Evolutionary conservation across 192 early-diverging fungal genomes (phyloP).

Genomic region (Backusella tuberculispora): DNA sequence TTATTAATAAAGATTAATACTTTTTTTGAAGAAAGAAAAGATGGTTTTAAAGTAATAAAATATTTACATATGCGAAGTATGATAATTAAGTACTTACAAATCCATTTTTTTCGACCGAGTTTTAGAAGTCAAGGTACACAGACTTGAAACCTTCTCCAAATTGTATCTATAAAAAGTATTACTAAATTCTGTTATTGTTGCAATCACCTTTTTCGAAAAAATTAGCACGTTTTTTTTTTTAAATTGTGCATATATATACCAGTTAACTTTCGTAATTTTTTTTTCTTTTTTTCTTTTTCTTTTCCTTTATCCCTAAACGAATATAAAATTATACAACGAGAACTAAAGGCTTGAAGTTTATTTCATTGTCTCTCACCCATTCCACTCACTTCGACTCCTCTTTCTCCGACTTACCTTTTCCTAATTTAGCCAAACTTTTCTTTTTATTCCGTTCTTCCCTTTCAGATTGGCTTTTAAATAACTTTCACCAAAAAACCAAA

Average conservation of each 20-base stretch:
- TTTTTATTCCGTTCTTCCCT: slow-evolving; percentile 14
- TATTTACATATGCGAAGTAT: too few species aligned
- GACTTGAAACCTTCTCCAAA: not conserved
- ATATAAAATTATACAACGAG: not conserved
- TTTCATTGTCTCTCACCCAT: slow-evolving; percentile 12
- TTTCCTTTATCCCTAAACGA: not conserved
- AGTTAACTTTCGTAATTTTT: not conserved
- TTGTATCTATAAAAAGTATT: not conserved
- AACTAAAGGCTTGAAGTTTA: slow-evolving; percentile 1
- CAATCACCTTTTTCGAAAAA: not conserved
- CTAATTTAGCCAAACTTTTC: slow-evolving; percentile 6
- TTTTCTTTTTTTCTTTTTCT: slow-evolving; percentile 19
- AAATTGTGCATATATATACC: slow-evolving; percentile 15
- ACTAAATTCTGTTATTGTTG: not conserved
- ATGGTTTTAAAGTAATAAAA: not conserved
- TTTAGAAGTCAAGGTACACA: slow-evolving; percentile 7
- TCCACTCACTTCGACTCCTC: slow-evolving; percentile 26
- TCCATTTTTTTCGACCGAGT: not conserved
- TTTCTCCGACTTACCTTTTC: slow-evolving; percentile 9
- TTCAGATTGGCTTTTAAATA: slow-evolving; percentile 7
- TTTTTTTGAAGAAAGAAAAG: not conserved
- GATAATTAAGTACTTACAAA: slow-evolving; percentile 2
- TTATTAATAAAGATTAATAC: not conserved
- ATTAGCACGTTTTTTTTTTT: slow-evolving; percentile 2
- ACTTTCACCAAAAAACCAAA: not conserved